Evolutionary conservation across 208 protist species (phyloP).

Genomic region (Crithidia thermophila): DNA sequence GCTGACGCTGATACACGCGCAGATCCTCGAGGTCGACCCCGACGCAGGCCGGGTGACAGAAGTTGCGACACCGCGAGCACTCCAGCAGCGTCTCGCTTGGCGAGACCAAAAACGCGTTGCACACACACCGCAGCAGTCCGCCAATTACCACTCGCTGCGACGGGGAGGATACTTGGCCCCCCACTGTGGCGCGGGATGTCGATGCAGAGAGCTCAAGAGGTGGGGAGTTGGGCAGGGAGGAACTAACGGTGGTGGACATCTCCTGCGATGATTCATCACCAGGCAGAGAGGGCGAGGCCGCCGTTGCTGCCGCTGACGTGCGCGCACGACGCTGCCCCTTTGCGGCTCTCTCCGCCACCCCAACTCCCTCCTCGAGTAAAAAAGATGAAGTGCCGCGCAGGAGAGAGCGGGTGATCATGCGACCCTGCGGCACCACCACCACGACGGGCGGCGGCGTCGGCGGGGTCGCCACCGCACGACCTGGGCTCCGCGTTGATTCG

Average conservation of each 20-base stretch:
- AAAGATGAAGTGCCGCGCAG: conserved; percentile 43
- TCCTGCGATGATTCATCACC: too few species aligned
- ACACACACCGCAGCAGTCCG: conserved; percentile 75
- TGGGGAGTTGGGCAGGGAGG: too few species aligned
- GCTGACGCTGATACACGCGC: conserved; percentile 30
- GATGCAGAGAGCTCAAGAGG: background rate
- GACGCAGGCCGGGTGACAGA: conserved; percentile 78
- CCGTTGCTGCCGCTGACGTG: background rate
- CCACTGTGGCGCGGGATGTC: too few species aligned
- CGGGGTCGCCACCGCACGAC: too few species aligned
- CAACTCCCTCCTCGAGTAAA: conserved; percentile 4
- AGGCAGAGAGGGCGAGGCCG: too few species aligned
- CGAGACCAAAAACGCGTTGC: conserved; percentile 67
- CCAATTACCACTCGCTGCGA: conserved; percentile 38
- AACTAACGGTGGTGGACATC: too few species aligned
- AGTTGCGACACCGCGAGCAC: conserved; percentile 70
- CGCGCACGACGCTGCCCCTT: too few species aligned
- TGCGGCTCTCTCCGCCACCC: too few species aligned
- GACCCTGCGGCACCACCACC: conserved; percentile 31
- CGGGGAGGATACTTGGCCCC: background rate
- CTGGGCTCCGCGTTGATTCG: too few species aligned
- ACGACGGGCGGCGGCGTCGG: conserved; percentile 4
- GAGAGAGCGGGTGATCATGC: conserved; percentile 74
- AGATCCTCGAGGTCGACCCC: conserved; percentile 68
- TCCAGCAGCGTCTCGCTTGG: conserved; percentile 64